Evolutionary conservation across 2,329 filamentous ascomycete genomes (phyloP).

Genomic region (Diplocarpon rosae): DNA sequence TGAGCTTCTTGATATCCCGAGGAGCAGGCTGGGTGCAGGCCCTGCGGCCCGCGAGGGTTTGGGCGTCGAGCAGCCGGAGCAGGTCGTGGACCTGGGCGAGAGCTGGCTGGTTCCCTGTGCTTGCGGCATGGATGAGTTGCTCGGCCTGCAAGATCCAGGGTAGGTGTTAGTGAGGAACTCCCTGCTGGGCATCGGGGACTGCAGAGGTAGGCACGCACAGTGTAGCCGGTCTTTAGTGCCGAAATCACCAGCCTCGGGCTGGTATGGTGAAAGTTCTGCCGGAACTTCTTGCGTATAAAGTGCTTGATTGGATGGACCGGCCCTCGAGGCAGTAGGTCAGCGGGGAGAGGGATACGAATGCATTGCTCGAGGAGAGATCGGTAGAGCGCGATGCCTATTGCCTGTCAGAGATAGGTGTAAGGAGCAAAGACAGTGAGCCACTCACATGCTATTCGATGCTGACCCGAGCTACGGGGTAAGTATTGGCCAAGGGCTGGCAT

Average conservation of each 20-base stretch:
- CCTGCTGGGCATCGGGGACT: not conserved
- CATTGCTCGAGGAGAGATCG: slow-evolving; percentile 55
- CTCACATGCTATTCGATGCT: slow-evolving; percentile 42
- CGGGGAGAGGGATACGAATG: slow-evolving; percentile 39
- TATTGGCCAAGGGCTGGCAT: slow-evolving; percentile 35
- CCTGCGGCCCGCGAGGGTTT: not conserved
- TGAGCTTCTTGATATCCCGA: slow-evolving; percentile 10
- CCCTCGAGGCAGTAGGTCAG: slow-evolving; percentile 31
- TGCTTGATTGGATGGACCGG: slow-evolving; percentile 37
- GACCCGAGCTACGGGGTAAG: slow-evolving; percentile 34
- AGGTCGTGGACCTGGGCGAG: slow-evolving; percentile 25
- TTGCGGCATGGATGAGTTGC: slow-evolving; percentile 21
- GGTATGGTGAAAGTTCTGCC: slow-evolving; percentile 44
- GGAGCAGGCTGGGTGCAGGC: slow-evolving; percentile 4
- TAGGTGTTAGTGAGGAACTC: not conserved
- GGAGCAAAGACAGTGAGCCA: not conserved
- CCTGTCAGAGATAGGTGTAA: not conserved
- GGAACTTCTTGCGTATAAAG: slow-evolving; percentile 52
- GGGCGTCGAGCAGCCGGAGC: slow-evolving; percentile 20
- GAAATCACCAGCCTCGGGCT: slow-evolving; percentile 49
- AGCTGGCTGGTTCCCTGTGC: slow-evolving; percentile 14
- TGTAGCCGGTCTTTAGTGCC: slow-evolving; percentile 58
- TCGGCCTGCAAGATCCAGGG: slow-evolving; percentile 14
- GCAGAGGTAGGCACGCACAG: slow-evolving; percentile 31
- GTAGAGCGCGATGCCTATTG: slow-evolving; percentile 57